Base-by-base conservation (phyloP, 1,139 yeast species). In the Pichia sp. region DNA sequence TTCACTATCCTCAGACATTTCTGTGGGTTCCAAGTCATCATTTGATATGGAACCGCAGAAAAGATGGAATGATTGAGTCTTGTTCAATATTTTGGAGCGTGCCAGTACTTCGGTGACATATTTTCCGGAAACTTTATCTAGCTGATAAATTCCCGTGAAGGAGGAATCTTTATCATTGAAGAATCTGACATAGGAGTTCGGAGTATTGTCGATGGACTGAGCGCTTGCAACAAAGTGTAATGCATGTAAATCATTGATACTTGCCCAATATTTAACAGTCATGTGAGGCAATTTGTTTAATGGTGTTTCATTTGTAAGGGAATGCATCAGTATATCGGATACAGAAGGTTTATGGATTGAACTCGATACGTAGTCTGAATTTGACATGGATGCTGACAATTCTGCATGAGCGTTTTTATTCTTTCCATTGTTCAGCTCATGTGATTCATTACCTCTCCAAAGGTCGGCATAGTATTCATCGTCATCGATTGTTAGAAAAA, bases 271-370 rank as follows among this genome's bases (percentile, higher is more conserved):
- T 13, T 75, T 75, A 1, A 90, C 96, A 56, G 73, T 74, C 75
- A 92, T 76, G 34, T 75, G 73, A 0, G 97, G 97, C 32, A 90
- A 72, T 49, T 76, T 77, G 0, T 73, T 65, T 46, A 92, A 74
- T 0, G 96, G 95, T 47, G 85, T 87, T 63, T 89, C 95, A 67
- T 92, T 92, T 44, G 89, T 81, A 67, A 92, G 75, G 0, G 97
- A 89, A 66, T 92, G 95, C 95, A 90, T 89, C 58, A 92, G 72
- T 52, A 89, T 77, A 69, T 90, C 97, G 1, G 96, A 79, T 13
- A 87, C 76, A 1, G 86, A 78, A 1, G 95, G 85, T 48, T 73
- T 74, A 58, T 80, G 81, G 5, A 77, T 19, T 8, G 45, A 23
- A 8, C 38, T 72, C 72, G 49, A 34, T 13, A 36, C 40, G 40